Evolutionary conservation across 345 rosid species (phyloP).

Genomic region (Populus simonii): DNA sequence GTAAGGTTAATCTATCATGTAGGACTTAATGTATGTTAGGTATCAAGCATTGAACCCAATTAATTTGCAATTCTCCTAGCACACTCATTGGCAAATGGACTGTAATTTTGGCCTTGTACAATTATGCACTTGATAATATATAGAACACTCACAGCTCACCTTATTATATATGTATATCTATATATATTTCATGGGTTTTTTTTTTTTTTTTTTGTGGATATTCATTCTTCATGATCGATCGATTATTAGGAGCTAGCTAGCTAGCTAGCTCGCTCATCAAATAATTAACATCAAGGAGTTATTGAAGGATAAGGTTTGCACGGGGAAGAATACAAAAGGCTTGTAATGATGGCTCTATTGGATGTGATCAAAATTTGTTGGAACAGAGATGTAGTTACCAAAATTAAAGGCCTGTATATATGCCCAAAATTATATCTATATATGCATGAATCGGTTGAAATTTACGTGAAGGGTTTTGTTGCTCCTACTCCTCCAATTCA

Average conservation of each 20-base stretch:
- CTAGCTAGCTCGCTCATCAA: background rate
- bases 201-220: background rate
- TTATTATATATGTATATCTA: background rate
- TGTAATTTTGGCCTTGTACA: background rate
- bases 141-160: slow-evolving; percentile 6
- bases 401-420: background rate
- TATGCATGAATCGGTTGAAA: background rate
- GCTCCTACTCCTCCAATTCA: background rate
- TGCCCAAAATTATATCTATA: slow-evolving; percentile 2
- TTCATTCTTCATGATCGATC: background rate
- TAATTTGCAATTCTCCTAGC: background rate
- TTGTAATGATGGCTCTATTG: background rate
- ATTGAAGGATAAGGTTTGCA: slow-evolving; percentile 5
- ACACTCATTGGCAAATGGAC: slow-evolving; percentile 1
- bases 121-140: background rate
- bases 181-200: background rate
- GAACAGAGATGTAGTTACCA: slow-evolving; percentile 10
- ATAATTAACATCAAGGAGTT: background rate
- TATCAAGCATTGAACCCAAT: slow-evolving; percentile 5
- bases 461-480: background rate
- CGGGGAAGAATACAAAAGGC: background rate
- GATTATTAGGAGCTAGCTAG: background rate
- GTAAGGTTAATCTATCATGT: slow-evolving; percentile 1
- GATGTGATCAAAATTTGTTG: background rate
- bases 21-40: slow-evolving; percentile 7